Conservation (phyloP, 1,139 yeast genomes). For the Taiozyma sp. region DNA sequence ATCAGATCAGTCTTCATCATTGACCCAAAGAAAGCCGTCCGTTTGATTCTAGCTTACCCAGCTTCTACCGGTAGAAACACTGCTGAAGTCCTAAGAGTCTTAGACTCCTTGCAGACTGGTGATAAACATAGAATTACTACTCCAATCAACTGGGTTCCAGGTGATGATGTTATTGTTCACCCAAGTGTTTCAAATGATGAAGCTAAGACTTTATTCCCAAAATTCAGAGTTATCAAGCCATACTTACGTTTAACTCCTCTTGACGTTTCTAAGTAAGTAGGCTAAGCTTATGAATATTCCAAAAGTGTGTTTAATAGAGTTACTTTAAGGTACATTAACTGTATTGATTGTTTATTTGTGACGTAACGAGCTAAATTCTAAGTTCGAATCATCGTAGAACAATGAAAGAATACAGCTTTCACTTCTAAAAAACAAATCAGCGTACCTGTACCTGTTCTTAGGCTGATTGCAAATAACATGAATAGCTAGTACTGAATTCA, state of each 20-base stretch:
- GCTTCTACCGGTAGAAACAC: conserved; percentile 87
- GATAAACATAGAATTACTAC: conserved; percentile 71
- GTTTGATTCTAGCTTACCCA: conserved; percentile 73
- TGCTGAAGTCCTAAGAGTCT: conserved; percentile 76
- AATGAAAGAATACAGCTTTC: no score
- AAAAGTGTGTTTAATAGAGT: neutral
- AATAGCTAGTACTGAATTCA: no score
- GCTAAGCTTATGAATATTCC: neutral
- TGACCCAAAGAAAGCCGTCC: conserved; percentile 70
- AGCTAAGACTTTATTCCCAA: conserved; percentile 69
- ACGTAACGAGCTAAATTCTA: neutral
- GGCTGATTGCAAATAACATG: no score
- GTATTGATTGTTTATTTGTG: neutral
- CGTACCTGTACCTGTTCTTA: no score
- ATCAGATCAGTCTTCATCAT: conserved; percentile 80
- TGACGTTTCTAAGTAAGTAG: conserved; percentile 12
- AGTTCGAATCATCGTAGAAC: no score
- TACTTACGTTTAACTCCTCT: conserved; percentile 60
- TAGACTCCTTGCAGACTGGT: conserved; percentile 74
- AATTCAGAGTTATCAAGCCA: conserved; percentile 72
- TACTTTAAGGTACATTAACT: neutral
- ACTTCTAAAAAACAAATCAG: no score
- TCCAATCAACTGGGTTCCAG: conserved; percentile 84
- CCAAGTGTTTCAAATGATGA: conserved; percentile 67
- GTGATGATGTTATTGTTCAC: conserved; percentile 81